Evolutionary conservation across 2,329 filamentous ascomycete genomes (phyloP).

Genomic region (Cladosporium velox): DNA sequence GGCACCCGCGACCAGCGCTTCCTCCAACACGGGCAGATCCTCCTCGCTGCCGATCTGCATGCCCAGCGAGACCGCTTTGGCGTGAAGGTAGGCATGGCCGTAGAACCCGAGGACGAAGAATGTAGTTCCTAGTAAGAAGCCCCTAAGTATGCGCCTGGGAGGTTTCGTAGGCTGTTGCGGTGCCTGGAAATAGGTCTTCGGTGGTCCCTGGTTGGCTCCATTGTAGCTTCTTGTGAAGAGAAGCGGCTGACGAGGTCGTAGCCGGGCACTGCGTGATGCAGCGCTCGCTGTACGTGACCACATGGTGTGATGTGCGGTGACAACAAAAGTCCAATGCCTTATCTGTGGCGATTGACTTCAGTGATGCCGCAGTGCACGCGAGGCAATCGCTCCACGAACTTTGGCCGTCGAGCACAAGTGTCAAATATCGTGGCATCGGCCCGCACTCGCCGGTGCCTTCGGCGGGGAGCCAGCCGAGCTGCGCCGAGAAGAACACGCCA

Average conservation of each 20-base stretch:
- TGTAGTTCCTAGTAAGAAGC: constrained; percentile 27
- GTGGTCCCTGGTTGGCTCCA: constrained; percentile 26
- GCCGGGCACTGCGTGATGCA: constrained; percentile 5
- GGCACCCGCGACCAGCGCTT: constrained; percentile 25
- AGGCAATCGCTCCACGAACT: background rate
- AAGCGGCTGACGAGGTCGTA: constrained; percentile 19
- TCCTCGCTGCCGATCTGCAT: constrained; percentile 20
- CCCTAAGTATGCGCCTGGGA: constrained; percentile 25
- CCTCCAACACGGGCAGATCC: constrained; percentile 20
- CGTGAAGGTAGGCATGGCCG: constrained; percentile 24
- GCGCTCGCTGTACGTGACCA: constrained; percentile 15
- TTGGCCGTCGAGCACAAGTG: background rate
- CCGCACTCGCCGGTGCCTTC: background rate
- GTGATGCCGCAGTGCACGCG: background rate
- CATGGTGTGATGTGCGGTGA: constrained; percentile 2
- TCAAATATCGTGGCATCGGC: background rate
- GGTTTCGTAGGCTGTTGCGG: constrained; percentile 30
- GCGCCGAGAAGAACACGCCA: background rate
- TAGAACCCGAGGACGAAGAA: constrained; percentile 29
- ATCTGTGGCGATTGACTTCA: constrained; percentile 1
- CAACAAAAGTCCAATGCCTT: background rate
- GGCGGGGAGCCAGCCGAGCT: background rate
- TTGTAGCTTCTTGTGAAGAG: constrained; percentile 30
- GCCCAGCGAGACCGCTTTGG: constrained; percentile 21
- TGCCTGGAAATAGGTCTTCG: constrained; percentile 37